Conservation (phyloP, 140 eudicot species). For the Erigeron philadelphicus region DNA sequence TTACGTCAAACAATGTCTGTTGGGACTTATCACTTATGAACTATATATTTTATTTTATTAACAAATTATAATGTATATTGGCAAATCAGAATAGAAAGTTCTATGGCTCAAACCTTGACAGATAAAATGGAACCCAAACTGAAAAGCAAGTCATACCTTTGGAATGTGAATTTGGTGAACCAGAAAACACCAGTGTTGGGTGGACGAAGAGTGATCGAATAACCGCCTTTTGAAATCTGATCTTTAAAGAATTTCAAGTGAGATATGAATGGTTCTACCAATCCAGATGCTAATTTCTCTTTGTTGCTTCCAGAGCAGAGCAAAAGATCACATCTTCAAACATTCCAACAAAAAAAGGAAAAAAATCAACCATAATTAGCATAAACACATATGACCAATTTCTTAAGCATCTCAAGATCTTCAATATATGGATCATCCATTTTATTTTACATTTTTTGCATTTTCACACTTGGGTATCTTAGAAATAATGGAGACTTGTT, state of each 20-base stretch:
- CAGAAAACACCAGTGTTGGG: constrained; percentile 53
- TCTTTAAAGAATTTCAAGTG: constrained; percentile 83
- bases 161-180: constrained; percentile 88
- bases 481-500: not conserved
- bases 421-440: not conserved
- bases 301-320: constrained; percentile 56
- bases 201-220: constrained; percentile 82
- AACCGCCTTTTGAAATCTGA: constrained; percentile 94
- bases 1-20: not conserved
- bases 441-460: not conserved
- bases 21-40: not conserved
- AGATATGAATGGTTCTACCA: constrained; percentile 80
- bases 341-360: constrained; percentile 22
- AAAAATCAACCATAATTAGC: constrained; percentile 10
- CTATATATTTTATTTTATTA: constrained; percentile 2
- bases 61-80: too few species aligned
- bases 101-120: not conserved
- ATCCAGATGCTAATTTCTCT: constrained; percentile 93
- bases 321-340: constrained; percentile 87
- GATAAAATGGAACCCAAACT: not conserved
- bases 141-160: constrained; percentile 45
- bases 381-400: constrained; percentile 12
- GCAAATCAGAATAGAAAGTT: constrained; percentile 12
- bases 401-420: not conserved
- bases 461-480: not conserved